Evolutionary conservation across 2,329 filamentous ascomycete genomes (phyloP).

Genomic region (Neocucurbitaria cava): DNA sequence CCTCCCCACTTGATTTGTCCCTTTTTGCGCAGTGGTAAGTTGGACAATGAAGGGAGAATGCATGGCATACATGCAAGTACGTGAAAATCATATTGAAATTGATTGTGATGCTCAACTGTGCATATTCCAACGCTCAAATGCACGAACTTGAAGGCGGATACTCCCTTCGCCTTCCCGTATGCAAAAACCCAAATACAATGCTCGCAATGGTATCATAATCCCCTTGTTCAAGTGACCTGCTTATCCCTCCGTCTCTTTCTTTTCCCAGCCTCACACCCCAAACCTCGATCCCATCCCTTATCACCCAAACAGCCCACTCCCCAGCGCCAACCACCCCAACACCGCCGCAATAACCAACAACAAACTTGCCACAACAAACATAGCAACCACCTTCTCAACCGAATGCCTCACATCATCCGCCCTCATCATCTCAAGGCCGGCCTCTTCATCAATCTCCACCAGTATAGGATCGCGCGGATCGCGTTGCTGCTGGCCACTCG

Average conservation of each 20-base stretch:
- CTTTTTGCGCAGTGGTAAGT: too few relatives aligned
- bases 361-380: constrained; percentile 28
- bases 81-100: not conserved
- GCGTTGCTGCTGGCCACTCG: not conserved
- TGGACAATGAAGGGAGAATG: too few relatives aligned
- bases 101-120: not conserved
- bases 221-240: not conserved
- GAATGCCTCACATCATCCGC: constrained; percentile 33
- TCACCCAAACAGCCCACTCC: constrained; percentile 7
- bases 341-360: constrained; percentile 29
- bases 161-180: not conserved
- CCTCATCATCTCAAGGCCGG: constrained; percentile 12
- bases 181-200: not conserved
- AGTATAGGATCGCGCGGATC: not conserved
- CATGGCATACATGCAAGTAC: too few relatives aligned
- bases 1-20: too few relatives aligned
- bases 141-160: too few relatives aligned
- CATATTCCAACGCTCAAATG: not conserved
- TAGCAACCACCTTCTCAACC: constrained; percentile 34
- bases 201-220: not conserved
- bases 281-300: not conserved
- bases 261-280: too few relatives aligned
- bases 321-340: constrained; percentile 24
- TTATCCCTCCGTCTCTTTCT: not conserved
- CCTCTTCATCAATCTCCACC: constrained; percentile 12